Evolutionary conservation across 257 asterid species (phyloP), one percentile per base, ranked within the genome.

Genomic region (Ehretia macrophylla): DNA sequence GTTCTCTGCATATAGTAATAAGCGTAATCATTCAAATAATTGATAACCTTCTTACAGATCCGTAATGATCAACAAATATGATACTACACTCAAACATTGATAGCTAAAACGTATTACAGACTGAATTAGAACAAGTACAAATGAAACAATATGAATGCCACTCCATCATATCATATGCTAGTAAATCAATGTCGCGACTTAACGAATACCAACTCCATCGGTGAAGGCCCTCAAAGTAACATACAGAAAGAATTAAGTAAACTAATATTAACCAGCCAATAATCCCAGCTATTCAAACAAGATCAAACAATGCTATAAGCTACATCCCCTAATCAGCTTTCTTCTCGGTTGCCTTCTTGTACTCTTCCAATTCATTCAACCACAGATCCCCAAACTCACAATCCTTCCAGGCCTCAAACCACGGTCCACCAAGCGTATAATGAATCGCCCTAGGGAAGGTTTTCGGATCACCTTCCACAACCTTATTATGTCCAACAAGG

Each of bases 371-470:
- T 71, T 86, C 95, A 54, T 72, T 78, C 77, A 90, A 60, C 97
- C 97, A 90, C 40, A 90, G 59, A 72, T 81, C 88, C 44, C 85
- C 95, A 73, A 90, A 87, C 72, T 85, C 95, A 39, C 97, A 90
- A 73, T 85, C 93, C 76, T 81, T 87, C 93, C 95, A 90, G 49
- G 82, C 87, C 74, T 90, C 94, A 17, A 90, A 90, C 97, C 97
- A 90, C 10, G 97, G 97, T 5, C 97, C 97, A 0, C 96, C 97
- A 20, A 79, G 82, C 4, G 95, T 90, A 48, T 87, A 87, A 75
- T 90, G 97, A 39, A 90, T 78, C 0, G 96, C 89, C 74, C 74
- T 90, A 0, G 93, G 97, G 3, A 61, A 45, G 1, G 96, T 81
- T 23, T 50, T 65, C 10, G 77, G 71, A 61, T 85, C 91, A 0